Percentiles rank a stretch among this genome's conserved stretches.
Conservation (phyloP, 2,329 filamentous ascomycete species). For the Penicillium hesseltinei region DNA sequence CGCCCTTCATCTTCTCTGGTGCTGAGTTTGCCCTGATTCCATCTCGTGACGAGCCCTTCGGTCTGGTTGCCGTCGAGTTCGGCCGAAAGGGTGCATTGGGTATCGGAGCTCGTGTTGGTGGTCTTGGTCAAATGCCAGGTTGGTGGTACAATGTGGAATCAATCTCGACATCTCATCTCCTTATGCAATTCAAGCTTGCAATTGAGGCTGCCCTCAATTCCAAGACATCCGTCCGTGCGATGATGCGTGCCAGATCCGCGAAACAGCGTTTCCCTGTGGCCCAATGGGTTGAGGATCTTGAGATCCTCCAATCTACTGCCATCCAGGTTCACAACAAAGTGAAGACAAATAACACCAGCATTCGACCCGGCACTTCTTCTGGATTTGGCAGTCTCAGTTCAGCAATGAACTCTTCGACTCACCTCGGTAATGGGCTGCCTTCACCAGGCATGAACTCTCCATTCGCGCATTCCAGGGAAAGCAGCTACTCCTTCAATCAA, state of each 20-base stretch:
- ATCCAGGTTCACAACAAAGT: conserved; percentile 55
- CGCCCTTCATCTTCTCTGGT: conserved; percentile 65
- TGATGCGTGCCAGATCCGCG: conserved; percentile 64
- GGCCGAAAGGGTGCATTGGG: conserved; percentile 66
- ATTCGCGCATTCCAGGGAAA: conserved; percentile 20
- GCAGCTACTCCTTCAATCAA: conserved; percentile 30
- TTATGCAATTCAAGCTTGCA: conserved; percentile 64
- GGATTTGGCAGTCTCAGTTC: conserved; percentile 41
- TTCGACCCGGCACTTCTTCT: conserved; percentile 41
- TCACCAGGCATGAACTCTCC: conserved; percentile 31
- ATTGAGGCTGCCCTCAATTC: conserved; percentile 61
- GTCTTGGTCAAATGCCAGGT: conserved; percentile 66
- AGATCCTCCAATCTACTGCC: conserved; percentile 59
- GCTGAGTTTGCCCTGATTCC: conserved; percentile 68
- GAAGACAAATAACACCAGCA: conserved; percentile 32
- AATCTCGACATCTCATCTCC: conserved; percentile 60
- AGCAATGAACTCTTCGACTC: conserved; percentile 9
- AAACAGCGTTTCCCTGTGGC: conserved; percentile 67
- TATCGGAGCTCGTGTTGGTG: conserved; percentile 64
- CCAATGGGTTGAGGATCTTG: conserved; percentile 65
- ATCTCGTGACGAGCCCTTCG: conserved; percentile 67
- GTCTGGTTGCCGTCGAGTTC: conserved; percentile 67
- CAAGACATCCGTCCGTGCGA: conserved; percentile 54
- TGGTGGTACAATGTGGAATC: conserved; percentile 71
- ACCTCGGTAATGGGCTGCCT: conserved; percentile 17